phyloP scores from a whole-genome alignment of 305 asterid genomes.

The Fraxinus ornus region DNA sequence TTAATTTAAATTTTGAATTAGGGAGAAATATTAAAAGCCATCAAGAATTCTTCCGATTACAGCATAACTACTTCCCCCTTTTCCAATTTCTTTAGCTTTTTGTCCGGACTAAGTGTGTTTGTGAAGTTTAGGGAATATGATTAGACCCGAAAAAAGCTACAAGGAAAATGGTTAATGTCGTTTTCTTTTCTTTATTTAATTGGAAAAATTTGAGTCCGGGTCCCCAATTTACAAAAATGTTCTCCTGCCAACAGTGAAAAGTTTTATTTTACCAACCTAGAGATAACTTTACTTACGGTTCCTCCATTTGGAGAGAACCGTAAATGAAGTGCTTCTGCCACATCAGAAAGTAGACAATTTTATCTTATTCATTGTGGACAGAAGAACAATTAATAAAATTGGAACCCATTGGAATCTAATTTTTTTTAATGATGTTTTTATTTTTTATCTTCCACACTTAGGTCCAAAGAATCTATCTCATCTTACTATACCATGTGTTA shows the following conservation, averaged over 20 bases:
- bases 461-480: not conserved
- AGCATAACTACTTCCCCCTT: not conserved
- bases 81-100: conserved; percentile 24
- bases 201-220: not conserved
- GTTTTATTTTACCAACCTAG: not conserved
- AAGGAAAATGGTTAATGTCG: conserved; percentile 23
- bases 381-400: not conserved
- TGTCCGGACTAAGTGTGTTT: conserved; percentile 34
- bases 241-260: not conserved
- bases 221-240: not conserved
- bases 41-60: not conserved
- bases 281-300: too few species aligned
- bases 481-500: not conserved
- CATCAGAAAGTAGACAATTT: not conserved
- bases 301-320: too few species aligned
- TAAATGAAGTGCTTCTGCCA: not conserved
- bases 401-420: not conserved
- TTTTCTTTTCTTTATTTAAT: not conserved
- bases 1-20: not conserved
- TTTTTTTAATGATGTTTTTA: not conserved
- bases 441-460: too few species aligned
- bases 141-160: conserved; percentile 17
- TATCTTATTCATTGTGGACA: not conserved
- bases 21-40: not conserved
- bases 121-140: conserved; percentile 29